Conservation (phyloP, 148 eudicot species). For the Amaranthus palmeri region DNA sequence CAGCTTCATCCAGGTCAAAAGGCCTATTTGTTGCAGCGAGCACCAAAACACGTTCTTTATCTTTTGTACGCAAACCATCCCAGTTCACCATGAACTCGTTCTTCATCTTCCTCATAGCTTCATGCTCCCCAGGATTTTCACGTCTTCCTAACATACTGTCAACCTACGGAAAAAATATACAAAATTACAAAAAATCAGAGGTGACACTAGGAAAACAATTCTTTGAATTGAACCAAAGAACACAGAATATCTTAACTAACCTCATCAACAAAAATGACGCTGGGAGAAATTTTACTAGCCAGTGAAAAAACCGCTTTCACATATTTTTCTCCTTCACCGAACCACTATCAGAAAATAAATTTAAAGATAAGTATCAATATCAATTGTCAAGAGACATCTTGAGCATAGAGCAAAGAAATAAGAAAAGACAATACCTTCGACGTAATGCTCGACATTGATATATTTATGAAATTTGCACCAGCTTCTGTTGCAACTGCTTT, state of each 20-base stretch:
- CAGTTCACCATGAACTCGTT: constrained; percentile 97
- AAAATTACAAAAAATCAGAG: background rate
- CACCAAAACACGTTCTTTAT: constrained; percentile 85
- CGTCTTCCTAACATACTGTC: constrained; percentile 99
- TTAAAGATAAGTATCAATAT: background rate
- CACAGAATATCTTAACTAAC: constrained; percentile 34
- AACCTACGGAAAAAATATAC: constrained; percentile 36
- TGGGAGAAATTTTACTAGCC: constrained; percentile 93
- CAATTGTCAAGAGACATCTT: background rate
- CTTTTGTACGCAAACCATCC: constrained; percentile 96
- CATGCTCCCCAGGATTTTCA: constrained; percentile 95
- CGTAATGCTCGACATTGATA: constrained; percentile 92
- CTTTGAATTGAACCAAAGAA: background rate
- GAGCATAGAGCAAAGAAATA: background rate
- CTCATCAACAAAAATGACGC: constrained; percentile 97
- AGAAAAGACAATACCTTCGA: constrained; percentile 54
- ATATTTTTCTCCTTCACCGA: constrained; percentile 96
- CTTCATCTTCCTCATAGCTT: constrained; percentile 99
- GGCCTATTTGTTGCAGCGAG: constrained; percentile 97
- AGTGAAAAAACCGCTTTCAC: constrained; percentile 93
- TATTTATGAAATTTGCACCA: constrained; percentile 96
- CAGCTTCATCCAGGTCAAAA: constrained; percentile 97
- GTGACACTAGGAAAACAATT: background rate
- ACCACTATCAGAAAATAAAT: constrained; percentile 61
- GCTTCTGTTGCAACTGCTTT: constrained; percentile 98